Evolutionary conservation across 176 grass and related monocot species (phyloP).

Genomic region (Phoenix dactylifera): DNA sequence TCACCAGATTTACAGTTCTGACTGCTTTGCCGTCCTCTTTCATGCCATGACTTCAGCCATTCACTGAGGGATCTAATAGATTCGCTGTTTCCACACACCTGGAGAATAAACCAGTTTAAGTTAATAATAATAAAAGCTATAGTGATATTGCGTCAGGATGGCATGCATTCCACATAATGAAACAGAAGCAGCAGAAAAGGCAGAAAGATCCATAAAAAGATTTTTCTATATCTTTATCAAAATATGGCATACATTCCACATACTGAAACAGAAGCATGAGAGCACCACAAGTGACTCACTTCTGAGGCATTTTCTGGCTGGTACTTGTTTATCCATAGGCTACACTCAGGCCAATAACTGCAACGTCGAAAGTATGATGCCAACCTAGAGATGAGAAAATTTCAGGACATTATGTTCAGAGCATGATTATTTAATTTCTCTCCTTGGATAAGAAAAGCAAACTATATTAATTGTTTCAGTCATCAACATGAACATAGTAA

Average conservation of each 20-base stretch:
- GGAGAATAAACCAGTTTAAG: constrained; percentile 26
- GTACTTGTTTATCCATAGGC: constrained; percentile 86
- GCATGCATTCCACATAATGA: no score
- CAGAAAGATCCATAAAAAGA: no score
- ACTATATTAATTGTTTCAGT: no score
- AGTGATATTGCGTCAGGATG: no score
- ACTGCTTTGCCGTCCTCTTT: constrained; percentile 44
- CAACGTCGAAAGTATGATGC: constrained; percentile 7
- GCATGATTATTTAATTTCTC: no score
- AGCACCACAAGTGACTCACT: constrained; percentile 30
- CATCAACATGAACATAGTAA: no score
- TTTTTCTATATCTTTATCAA: no score
- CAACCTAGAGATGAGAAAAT: constrained; percentile 5
- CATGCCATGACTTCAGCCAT: constrained; percentile 86
- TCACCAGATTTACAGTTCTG: constrained; percentile 18
- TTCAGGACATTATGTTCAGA: neutral
- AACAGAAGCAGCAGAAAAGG: no score
- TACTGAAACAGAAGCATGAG: neutral
- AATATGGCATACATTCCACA: no score
- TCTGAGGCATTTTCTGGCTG: constrained; percentile 66
- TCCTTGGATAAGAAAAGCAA: no score
- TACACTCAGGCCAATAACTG: constrained; percentile 37
- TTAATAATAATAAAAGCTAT: neutral
- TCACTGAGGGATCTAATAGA: constrained; percentile 54
- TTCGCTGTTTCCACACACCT: constrained; percentile 84